phyloP scores from a whole-genome alignment of 345 rosid genomes.

The Rhodamnia argentea region DNA sequence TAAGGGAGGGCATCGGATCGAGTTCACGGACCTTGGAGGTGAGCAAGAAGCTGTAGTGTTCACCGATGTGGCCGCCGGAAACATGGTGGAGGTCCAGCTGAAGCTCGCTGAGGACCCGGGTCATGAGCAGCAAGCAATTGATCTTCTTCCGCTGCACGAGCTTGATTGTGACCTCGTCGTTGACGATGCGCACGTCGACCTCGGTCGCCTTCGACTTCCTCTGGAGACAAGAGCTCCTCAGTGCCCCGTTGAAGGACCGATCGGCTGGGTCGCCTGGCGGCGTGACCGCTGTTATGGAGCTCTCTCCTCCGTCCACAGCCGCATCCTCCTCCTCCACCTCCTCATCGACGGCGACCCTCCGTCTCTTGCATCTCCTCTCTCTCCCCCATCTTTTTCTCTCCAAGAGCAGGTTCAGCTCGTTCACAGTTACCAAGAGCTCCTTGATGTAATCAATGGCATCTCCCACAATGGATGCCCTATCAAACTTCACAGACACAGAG shows the following conservation, averaged over 20 bases:
- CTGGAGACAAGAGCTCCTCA: conserved; percentile 71
- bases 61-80: conserved; percentile 80
- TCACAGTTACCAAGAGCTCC: conserved; percentile 51
- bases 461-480: conserved; percentile 74
- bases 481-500: conserved; percentile 22
- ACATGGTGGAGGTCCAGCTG: conserved; percentile 71
- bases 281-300: conserved; percentile 11
- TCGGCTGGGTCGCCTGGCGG: conserved; percentile 17
- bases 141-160: conserved; percentile 65
- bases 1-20: neutral
- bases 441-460: conserved; percentile 74
- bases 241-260: conserved; percentile 22
- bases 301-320: conserved; percentile 32
- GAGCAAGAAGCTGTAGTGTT: conserved; percentile 64
- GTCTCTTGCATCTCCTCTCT: conserved; percentile 28
- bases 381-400: conserved; percentile 61
- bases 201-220: conserved; percentile 76
- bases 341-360: conserved; percentile 23
- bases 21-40: conserved; percentile 50
- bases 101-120: conserved; percentile 64
- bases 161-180: conserved; percentile 75
- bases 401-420: conserved; percentile 64
- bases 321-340: neutral
- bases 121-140: conserved; percentile 60
- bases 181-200: conserved; percentile 70